Percentiles rank a stretch among this genome's conserved stretches.
Evolutionary conservation across 805 yeast genomes (phyloP).

Genomic region (Vanderwaltozyma tropicalis): DNA sequence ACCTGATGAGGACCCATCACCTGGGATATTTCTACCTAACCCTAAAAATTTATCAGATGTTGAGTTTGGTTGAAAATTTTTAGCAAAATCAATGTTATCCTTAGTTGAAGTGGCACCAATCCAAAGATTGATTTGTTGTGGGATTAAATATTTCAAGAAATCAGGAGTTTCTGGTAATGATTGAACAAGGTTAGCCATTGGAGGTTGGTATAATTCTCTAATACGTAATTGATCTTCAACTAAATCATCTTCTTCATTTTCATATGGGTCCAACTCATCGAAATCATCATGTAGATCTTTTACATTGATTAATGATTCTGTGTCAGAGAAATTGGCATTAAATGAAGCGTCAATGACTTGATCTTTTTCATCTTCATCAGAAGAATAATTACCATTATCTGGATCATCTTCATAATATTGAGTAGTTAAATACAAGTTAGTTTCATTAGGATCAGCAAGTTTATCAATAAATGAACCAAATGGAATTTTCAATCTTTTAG

Average conservation of each 20-base stretch:
- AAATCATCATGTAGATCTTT: conserved; percentile 21
- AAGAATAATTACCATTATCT: conserved; percentile 14
- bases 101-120: conserved; percentile 37
- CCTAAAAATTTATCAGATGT: conserved; percentile 27
- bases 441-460: conserved; percentile 32
- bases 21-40: conserved; percentile 48
- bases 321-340: conserved; percentile 11
- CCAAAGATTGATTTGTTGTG: conserved; percentile 73
- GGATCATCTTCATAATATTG: conserved; percentile 46
- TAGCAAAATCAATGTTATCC: conserved; percentile 6
- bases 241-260: conserved; percentile 11
- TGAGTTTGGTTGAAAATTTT: conserved; percentile 12
- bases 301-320: conserved; percentile 12
- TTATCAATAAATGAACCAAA: conserved; percentile 34
- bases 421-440: conserved; percentile 51
- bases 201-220: conserved; percentile 48
- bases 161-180: conserved; percentile 34
- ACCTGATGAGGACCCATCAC: conserved; percentile 57
- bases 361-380: conserved; percentile 14
- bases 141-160: conserved; percentile 35
- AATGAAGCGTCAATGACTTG: conserved; percentile 11
- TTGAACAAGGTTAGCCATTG: conserved; percentile 38
- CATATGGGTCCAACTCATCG: conserved; percentile 16
- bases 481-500: conserved; percentile 39
- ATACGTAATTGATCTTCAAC: conserved; percentile 34